Conservation (phyloP, 2,329 filamentous ascomycete genomes). For the Microdochium trichocladiopsis region DNA sequence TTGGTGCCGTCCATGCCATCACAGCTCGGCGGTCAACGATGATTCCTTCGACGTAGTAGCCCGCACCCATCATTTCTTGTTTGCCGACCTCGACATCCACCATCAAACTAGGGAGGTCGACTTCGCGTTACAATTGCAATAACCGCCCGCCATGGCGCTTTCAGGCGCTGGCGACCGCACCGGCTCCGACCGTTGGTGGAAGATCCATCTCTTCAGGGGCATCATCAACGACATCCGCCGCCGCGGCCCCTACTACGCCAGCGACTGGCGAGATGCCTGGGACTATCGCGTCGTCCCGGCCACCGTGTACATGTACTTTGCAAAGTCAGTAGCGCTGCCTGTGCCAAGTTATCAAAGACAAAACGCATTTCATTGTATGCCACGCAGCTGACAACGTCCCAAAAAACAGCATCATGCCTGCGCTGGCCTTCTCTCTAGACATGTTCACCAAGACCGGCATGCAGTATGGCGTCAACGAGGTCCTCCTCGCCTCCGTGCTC, state of each 20-base stretch:
- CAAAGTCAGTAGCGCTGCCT: slow-evolving; percentile 55
- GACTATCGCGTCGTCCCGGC: slow-evolving; percentile 84
- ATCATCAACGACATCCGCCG: slow-evolving; percentile 74
- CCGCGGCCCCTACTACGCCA: slow-evolving; percentile 68
- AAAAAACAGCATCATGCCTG: slow-evolving; percentile 66
- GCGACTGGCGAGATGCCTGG: slow-evolving; percentile 83
- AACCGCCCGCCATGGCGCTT: neutral
- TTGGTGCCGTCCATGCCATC: no score
- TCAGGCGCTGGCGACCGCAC: neutral
- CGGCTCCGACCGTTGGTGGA: slow-evolving; percentile 54
- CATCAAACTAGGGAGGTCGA: no score
- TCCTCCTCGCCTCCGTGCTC: slow-evolving; percentile 77
- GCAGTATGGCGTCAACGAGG: slow-evolving; percentile 86
- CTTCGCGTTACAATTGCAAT: no score
- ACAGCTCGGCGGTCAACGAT: no score
- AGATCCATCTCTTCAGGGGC: slow-evolving; percentile 65
- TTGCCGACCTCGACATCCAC: no score
- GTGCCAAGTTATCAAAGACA: no score
- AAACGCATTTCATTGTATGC: no score
- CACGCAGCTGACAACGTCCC: slow-evolving; percentile 8
- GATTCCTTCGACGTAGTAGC: no score
- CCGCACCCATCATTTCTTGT: no score
- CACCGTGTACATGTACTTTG: slow-evolving; percentile 92
- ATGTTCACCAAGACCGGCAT: slow-evolving; percentile 86
- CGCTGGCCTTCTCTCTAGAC: slow-evolving; percentile 82